Percentiles rank a stretch among this genome's conserved stretches.
Conservation (phyloP, 2,329 filamentous ascomycete species). For the Piedraia hortae region DNA sequence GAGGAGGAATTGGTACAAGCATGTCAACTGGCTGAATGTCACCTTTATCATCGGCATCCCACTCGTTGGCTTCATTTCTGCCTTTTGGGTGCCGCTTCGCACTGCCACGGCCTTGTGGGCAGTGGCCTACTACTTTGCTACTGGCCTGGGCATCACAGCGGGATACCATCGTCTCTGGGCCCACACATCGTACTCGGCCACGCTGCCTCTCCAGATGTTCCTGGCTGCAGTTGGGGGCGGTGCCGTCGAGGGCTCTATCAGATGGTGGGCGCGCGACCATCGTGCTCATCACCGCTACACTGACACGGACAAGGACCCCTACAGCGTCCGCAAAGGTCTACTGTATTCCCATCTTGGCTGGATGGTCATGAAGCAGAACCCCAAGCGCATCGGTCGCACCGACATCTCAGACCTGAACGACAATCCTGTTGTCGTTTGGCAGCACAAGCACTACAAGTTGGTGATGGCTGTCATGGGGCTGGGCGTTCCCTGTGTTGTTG, state of each 20-base stretch:
- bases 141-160: conserved; percentile 19
- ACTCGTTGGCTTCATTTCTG: conserved; percentile 39
- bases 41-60: conserved; percentile 56
- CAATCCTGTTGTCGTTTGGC: conserved; percentile 60
- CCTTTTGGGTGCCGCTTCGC: conserved; percentile 53
- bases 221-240: conserved; percentile 57
- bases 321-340: conserved; percentile 70
- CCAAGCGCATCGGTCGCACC: conserved; percentile 63
- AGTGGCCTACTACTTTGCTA: conserved; percentile 58
- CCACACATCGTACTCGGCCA: conserved; percentile 58
- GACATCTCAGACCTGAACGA: conserved; percentile 76
- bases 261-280: conserved; percentile 75
- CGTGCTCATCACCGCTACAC: conserved; percentile 76
- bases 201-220: conserved; percentile 50
- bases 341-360: conserved; percentile 65
- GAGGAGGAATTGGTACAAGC: conserved; percentile 62
- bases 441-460: conserved; percentile 69
- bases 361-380: conserved; percentile 88
- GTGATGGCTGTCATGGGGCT: conserved; percentile 52
- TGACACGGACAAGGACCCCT: conserved; percentile 77
- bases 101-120: conserved; percentile 47
- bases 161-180: conserved; percentile 68
- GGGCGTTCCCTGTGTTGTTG: conserved; percentile 44
- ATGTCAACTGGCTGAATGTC: conserved; percentile 83
- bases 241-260: conserved; percentile 60